Evolutionary conservation across 352 stramenopile genomes (phyloP), one percentile per base, ranked within the genome.

Genomic region (Phytopythium boreale): DNA sequence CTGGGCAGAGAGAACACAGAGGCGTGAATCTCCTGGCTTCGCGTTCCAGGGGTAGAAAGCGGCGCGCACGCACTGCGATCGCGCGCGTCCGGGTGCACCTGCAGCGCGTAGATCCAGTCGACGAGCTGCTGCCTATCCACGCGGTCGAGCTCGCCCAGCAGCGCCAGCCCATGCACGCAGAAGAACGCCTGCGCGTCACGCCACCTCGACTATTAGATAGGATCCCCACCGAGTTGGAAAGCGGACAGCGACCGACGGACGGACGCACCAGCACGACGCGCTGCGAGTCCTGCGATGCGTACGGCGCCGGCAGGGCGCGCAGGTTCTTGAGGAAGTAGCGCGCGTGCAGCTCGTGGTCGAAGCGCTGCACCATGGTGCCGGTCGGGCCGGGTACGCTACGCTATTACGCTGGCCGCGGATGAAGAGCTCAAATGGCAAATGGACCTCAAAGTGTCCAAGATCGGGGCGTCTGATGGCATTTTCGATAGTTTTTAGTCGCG

Each of bases 61-160:
- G 22, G 12, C 15, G 39, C 15, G 4, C 8, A 36, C 77, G 44
- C 51, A 87, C 84, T 81, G 46, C 67, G 74, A 57, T 93, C 84
- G 36, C 69, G 70, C 46, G 71, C 76, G 62, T 94, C 84, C 2
- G 84, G 84, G 56, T 87, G 71, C 58, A 96, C 79, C 61, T 96
- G 88, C 47, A 95, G 71, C 57, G 73, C 82, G 66, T 96, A 96
- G 49, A 97, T 75, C 87, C 87, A 97, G 56, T 97, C 87, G 59
- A 96, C 77, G 66, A 96, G 76, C 59, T 85, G 69, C 47, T 76
- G 69, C 53, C 78, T 77, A 63, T 95, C 73, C 34, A 96, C 67
- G 24, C 76, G 83, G 55, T 95, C 70, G 4, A 97, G 67, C 62
- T 92, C 84, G 7, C 72, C 82, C 43, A 97, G 78, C 63, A 97